These are phyloP conservation scores for Viola pubescens DNA, from an alignment of 441 rosid species.

Conservation along the genomic window DNA sequence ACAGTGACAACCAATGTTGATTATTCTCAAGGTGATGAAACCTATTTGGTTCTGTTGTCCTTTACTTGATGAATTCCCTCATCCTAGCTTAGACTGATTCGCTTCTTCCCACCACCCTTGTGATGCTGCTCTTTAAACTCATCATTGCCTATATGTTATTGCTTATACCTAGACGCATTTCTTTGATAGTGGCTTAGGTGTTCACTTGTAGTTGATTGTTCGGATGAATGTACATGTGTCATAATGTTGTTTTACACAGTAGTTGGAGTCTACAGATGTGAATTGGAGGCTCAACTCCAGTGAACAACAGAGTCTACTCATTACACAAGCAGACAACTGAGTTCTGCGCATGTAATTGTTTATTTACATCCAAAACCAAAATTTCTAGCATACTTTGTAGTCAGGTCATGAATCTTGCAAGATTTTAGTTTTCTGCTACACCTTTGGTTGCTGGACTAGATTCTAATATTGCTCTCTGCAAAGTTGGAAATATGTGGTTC, in stretches of 20 bases:
- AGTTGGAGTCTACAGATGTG: neutral
- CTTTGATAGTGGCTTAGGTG: neutral
- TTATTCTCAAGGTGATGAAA: conserved; percentile 1
- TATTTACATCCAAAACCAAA: neutral
- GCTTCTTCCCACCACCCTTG: conserved; percentile 1
- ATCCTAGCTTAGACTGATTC: neutral
- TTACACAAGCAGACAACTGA: neutral
- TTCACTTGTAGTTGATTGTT: neutral
- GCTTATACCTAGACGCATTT: neutral
- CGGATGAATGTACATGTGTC: neutral
- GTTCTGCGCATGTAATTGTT: neutral
- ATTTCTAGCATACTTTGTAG: no score
- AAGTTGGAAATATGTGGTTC: neutral
- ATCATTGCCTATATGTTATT: no score
- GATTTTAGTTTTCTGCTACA: neutral
- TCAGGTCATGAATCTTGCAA: neutral
- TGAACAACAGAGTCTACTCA: neutral
- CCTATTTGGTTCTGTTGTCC: neutral
- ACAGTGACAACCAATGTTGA: neutral
- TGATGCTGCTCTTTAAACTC: neutral
- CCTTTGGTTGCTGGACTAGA: neutral
- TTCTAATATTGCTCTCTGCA: neutral
- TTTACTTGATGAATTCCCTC: neutral
- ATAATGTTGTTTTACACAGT: neutral
- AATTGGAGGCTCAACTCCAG: neutral